Base-by-base conservation (phyloP, 2,329 filamentous ascomycete species). In the Scedosporium minutisporum region DNA sequence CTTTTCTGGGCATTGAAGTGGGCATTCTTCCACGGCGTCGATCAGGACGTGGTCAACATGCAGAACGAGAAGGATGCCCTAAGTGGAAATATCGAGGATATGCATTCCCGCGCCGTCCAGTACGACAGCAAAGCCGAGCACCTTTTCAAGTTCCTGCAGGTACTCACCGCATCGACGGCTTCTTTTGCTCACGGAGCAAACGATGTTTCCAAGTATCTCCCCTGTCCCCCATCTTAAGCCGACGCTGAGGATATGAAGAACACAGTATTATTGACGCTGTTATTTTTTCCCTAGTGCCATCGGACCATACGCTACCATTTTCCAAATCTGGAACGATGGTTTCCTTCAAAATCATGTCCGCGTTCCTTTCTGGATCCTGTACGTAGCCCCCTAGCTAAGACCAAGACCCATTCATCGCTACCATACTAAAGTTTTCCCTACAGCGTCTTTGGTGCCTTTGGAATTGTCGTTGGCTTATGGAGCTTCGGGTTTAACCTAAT, bases 161-260 rank as follows among this genome's bases (percentile, higher is more conserved):
- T 86, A 67, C 76, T 84, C 73, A 85, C 85, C 3, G 84, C 85
- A 6, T 80, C 81, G 65, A 83, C 84, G 33, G 82, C 84, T 14
- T 86, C 84, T 2, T 87, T 88, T 65, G 81, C 82, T 1, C 85
- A 89, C 73, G 86, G 86, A 25, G 84, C 85, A 66, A 89, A 88
- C 71, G 86, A 88, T 65, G 82, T 88, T 21, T 77, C 82, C 67
- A 62, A 62, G 60, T 62, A 57, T 46, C 2, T 6, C 29, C 6
- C 29, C 9, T 9, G 2, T 9, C 29, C 29, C 29, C 27, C 4
- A 1, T 6, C 27, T 6, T 6, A 29, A 29, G 6, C 1, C 27
- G 27, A 29, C 6, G 76, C 82, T 79, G 6, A 41, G 27, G 27
- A 14, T 38, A n/a, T 18, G 27, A 16, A 58, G 3, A n/a, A 27